These are phyloP conservation scores for Ricinus communis DNA, from an alignment of 345 rosid genomes.

Conservation along the genomic window DNA sequence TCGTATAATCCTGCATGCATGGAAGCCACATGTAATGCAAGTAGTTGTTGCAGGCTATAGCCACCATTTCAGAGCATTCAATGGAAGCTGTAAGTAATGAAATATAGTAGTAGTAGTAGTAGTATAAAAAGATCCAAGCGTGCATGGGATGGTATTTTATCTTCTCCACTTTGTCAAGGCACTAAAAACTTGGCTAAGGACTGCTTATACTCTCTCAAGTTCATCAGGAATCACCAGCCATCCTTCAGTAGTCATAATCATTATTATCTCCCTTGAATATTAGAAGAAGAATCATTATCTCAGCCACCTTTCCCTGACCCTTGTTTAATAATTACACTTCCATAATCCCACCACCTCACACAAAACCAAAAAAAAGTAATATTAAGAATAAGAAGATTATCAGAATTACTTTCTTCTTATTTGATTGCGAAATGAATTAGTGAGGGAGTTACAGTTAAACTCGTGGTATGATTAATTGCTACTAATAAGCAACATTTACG, in stretches of 20 bases:
- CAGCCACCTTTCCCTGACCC: neutral
- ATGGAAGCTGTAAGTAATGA: no score
- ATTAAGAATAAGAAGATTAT: no score
- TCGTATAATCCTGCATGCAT: conserved; percentile 1
- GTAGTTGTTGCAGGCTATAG: neutral
- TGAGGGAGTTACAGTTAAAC: neutral
- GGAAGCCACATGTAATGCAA: conserved; percentile 10
- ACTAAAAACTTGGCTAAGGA: neutral
- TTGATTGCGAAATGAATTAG: conserved; percentile 1
- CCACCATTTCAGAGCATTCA: neutral
- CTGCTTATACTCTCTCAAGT: neutral
- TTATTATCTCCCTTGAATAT: no score
- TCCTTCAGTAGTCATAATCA: neutral
- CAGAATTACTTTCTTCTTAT: neutral
- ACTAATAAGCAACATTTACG: neutral
- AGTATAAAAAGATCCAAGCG: neutral
- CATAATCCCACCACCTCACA: neutral
- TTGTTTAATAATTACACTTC: neutral
- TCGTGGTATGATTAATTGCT: neutral
- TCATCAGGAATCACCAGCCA: neutral
- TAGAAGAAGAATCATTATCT: neutral
- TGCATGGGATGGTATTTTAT: neutral
- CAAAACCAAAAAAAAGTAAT: neutral
- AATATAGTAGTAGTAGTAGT: no score
- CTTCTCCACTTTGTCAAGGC: conserved; percentile 2